Evolutionary conservation across 1,139 yeast genomes (phyloP).

Genomic region (Pneumocystis oryctolagi): DNA sequence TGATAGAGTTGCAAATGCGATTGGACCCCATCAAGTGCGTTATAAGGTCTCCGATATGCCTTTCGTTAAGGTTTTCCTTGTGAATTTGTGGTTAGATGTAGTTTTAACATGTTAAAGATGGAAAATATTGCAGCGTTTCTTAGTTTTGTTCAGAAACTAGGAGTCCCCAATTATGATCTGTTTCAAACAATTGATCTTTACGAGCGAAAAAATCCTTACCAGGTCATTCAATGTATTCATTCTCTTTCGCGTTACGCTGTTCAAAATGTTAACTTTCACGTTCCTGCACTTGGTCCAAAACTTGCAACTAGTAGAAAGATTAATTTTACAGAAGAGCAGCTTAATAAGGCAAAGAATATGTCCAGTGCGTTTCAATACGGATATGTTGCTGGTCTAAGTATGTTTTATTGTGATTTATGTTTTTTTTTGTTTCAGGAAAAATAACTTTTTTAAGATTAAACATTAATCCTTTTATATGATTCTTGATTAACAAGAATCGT

Average conservation of each 20-base stretch:
- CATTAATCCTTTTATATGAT: background rate
- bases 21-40: slow-evolving; percentile 22
- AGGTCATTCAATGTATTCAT: slow-evolving; percentile 56
- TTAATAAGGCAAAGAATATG: slow-evolving; percentile 28
- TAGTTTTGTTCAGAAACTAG: slow-evolving; percentile 39
- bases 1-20: slow-evolving; percentile 1
- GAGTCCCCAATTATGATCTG: slow-evolving; percentile 70
- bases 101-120: slow-evolving; percentile 34
- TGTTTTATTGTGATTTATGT: slow-evolving; percentile 35
- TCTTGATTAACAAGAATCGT: no score
- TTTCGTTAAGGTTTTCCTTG: slow-evolving; percentile 35
- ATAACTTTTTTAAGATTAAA: slow-evolving; percentile 24
- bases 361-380: slow-evolving; percentile 51
- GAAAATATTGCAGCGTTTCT: slow-evolving; percentile 69
- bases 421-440: no score
- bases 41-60: slow-evolving; percentile 62
- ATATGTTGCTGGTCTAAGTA: slow-evolving; percentile 40
- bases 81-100: background rate
- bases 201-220: slow-evolving; percentile 63
- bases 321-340: slow-evolving; percentile 14
- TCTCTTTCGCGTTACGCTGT: slow-evolving; percentile 55
- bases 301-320: slow-evolving; percentile 21
- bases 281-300: slow-evolving; percentile 39
- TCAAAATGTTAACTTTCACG: slow-evolving; percentile 28
- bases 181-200: slow-evolving; percentile 71